Percentiles rank a stretch among this genome's conserved stretches.
phyloP scores from a whole-genome alignment of 139 green algal genomes.

The Prasinococcaceae sp. region DNA sequence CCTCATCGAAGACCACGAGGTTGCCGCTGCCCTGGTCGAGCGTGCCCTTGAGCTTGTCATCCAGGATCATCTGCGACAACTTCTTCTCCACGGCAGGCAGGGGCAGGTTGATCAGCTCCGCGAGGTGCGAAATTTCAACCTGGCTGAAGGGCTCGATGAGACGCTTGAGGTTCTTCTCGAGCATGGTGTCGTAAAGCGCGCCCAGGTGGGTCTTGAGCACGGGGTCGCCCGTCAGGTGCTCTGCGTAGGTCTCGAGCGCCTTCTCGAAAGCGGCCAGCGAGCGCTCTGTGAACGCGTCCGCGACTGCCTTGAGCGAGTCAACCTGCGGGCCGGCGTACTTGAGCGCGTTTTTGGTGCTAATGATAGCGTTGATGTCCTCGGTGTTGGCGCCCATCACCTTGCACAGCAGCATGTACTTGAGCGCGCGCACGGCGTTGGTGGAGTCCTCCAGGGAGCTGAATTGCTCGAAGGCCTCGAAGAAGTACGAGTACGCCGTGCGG shows the following conservation, averaged over 20 bases:
- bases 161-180: conserved; percentile 41
- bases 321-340: conserved; percentile 77
- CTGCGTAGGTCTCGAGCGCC: conserved; percentile 43
- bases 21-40: conserved; percentile 83
- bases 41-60: conserved; percentile 81
- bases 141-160: conserved; percentile 87
- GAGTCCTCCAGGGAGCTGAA: conserved; percentile 58
- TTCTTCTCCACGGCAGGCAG: conserved; percentile 66
- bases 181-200: conserved; percentile 51
- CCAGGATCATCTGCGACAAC: conserved; percentile 96
- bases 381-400: conserved; percentile 60
- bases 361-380: conserved; percentile 64
- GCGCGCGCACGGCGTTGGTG: conserved; percentile 46
- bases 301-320: conserved; percentile 81
- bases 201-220: conserved; percentile 76
- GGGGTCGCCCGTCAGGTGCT: conserved; percentile 66
- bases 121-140: conserved; percentile 86
- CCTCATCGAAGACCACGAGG: conserved; percentile 77
- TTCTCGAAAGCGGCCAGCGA: conserved; percentile 68
- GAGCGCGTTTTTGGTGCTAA: conserved; percentile 77
- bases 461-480: conserved; percentile 96
- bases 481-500: conserved; percentile 97
- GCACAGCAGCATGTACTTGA: conserved; percentile 98
- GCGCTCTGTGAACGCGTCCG: conserved; percentile 67
- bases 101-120: conserved; percentile 73